Conservation (phyloP, 192 early-diverging fungal species). For the Backusella sp. region DNA sequence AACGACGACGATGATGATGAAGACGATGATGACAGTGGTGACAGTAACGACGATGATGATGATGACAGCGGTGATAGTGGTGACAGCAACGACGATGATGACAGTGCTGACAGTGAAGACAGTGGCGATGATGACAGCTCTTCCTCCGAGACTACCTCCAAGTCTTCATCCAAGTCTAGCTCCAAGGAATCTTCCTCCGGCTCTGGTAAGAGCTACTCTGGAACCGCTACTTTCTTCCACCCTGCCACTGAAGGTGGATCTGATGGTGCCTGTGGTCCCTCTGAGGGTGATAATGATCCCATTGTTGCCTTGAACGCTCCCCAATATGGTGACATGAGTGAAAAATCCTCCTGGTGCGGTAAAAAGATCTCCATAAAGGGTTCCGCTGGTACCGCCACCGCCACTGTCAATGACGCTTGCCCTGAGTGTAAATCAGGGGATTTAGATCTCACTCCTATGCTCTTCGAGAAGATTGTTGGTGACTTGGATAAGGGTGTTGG, state of each 20-base stretch:
- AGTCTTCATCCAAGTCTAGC: neutral
- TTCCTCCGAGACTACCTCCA: neutral
- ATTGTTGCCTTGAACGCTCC: constrained; percentile 28
- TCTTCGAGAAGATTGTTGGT: constrained; percentile 51
- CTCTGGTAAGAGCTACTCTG: constrained; percentile 3
- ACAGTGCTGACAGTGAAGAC: neutral
- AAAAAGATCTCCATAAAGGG: constrained; percentile 25
- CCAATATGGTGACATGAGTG: constrained; percentile 29
- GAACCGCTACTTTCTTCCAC: constrained; percentile 29
- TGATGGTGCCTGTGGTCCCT: constrained; percentile 25
- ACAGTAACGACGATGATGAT: neutral
- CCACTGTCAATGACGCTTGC: constrained; percentile 52
- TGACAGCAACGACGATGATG: neutral
- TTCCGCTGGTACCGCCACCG: constrained; percentile 44
- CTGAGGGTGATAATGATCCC: neutral
- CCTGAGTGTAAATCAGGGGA: constrained; percentile 47
- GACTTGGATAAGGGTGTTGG: constrained; percentile 44
- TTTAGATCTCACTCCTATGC: constrained; percentile 50
- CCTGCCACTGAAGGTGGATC: constrained; percentile 31
- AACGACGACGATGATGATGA: too few species aligned
- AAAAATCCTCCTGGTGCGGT: constrained; percentile 26
- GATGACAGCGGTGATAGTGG: neutral
- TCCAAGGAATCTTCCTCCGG: neutral
- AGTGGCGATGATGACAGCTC: neutral
- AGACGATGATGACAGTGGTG: constrained; percentile 4